Conservation (phyloP, 257 asterid genomes). For the Solanum bulbocastanum region DNA sequence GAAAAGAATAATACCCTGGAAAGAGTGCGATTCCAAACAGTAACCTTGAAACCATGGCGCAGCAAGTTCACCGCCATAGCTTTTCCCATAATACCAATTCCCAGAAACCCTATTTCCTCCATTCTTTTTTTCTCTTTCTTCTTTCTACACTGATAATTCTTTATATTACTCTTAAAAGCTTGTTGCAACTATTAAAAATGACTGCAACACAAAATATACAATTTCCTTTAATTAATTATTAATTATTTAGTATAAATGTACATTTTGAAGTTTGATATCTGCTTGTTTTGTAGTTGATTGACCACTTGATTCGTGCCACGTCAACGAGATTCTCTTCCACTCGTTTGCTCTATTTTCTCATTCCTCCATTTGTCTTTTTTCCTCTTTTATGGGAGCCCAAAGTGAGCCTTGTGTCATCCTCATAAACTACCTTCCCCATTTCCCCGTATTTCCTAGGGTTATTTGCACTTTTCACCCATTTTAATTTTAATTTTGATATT, state of each 20-base stretch:
- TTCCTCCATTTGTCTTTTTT: constrained; percentile 2
- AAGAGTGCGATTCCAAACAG: constrained; percentile 96
- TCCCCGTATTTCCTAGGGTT: too few species aligned
- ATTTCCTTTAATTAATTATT: not conserved
- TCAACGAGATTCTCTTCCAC: constrained; percentile 23
- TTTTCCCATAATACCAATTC: constrained; percentile 94
- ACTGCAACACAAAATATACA: not conserved
- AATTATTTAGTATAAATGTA: not conserved
- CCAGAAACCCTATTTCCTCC: constrained; percentile 93
- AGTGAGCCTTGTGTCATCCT: not conserved
- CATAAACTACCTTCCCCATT: not conserved
- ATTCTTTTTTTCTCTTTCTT: constrained; percentile 10
- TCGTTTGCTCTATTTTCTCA: constrained; percentile 16
- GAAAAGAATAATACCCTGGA: constrained; percentile 43
- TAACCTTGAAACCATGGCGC: constrained; percentile 84
- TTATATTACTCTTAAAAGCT: not conserved
- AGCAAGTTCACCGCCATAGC: constrained; percentile 96
- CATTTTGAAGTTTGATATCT: not conserved
- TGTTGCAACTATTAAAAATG: not conserved
- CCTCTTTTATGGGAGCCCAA: not conserved
- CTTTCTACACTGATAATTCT: not conserved
- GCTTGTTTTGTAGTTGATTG: not conserved
- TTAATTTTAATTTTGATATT: too few species aligned
- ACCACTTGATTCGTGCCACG: constrained; percentile 12
- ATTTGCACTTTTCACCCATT: too few species aligned